Evolutionary conservation across 2,329 filamentous ascomycete genomes (phyloP).

Genomic region (Didymella pinodella): DNA sequence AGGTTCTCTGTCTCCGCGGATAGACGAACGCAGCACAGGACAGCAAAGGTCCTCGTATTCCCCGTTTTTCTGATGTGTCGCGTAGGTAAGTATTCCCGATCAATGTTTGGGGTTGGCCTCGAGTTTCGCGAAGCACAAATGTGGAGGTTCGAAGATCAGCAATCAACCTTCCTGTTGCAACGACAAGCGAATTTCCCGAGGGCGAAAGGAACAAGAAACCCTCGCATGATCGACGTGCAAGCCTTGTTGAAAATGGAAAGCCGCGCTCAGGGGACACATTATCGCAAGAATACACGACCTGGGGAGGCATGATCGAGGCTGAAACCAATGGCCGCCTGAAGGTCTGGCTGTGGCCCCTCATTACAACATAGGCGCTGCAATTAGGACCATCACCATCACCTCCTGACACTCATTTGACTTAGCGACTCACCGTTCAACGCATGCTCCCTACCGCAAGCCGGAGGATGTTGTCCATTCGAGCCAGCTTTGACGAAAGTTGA

Average conservation of each 20-base stretch:
- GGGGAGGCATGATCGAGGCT: conserved; percentile 3
- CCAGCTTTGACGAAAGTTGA: not conserved
- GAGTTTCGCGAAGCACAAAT: not conserved
- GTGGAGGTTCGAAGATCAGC: conserved; percentile 11
- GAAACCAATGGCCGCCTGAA: conserved; percentile 4
- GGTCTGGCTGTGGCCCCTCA: not conserved
- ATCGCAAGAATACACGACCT: not conserved
- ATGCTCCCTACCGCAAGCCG: not conserved
- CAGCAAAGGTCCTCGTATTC: conserved; percentile 8
- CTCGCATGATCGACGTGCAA: conserved; percentile 18
- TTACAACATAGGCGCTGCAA: not conserved
- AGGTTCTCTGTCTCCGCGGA: conserved; percentile 8
- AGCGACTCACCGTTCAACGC: not conserved
- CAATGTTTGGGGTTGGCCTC: not conserved
- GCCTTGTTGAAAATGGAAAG: conserved; percentile 10
- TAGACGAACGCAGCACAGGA: conserved; percentile 11
- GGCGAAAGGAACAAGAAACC: conserved; percentile 17
- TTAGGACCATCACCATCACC: not conserved
- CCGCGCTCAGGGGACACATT: conserved; percentile 8
- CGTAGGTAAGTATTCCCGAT: not conserved
- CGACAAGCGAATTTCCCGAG: conserved; percentile 9
- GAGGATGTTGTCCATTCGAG: not conserved
- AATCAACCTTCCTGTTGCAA: conserved; percentile 9
- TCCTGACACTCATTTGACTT: not conserved
- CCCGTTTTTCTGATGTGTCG: not conserved